A percentile compares a stretch with the other conserved stretches of the same genome.
Evolutionary conservation across 2,329 filamentous ascomycete genomes (phyloP).

Genomic region (Nothophaeocryptopus gaeumannii): DNA sequence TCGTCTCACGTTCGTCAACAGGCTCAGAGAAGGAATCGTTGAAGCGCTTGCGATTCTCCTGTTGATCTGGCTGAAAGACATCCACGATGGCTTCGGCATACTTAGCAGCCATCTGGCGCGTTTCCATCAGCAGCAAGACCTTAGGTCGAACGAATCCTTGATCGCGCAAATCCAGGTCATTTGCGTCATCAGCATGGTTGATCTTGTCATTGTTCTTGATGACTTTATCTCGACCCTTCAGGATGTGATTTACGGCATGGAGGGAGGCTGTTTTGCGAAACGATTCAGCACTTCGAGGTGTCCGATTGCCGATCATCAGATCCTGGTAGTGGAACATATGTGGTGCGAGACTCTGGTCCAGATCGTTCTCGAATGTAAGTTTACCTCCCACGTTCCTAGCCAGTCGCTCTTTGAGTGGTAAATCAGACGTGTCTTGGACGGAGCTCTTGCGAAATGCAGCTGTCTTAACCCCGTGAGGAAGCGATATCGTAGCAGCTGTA

Average conservation of each 20-base stretch:
- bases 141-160: conserved; percentile 96
- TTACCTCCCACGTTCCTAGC: conserved; percentile 53
- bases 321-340: conserved; percentile 81
- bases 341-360: conserved; percentile 65
- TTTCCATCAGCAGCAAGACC: conserved; percentile 84
- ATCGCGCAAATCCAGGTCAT: conserved; percentile 73
- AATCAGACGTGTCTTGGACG: background rate
- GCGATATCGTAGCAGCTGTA: conserved; percentile 17
- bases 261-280: conserved; percentile 72
- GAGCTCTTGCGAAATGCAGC: conserved; percentile 6
- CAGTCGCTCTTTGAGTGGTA: conserved; percentile 66
- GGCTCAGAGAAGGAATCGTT: conserved; percentile 74
- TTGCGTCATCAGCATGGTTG: conserved; percentile 52
- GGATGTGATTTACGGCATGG: conserved; percentile 86
- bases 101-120: conserved; percentile 77
- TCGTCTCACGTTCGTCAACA: conserved; percentile 62
- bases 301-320: conserved; percentile 71
- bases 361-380: conserved; percentile 54
- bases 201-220: conserved; percentile 88
- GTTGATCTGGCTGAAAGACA: conserved; percentile 78
- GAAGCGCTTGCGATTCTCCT: conserved; percentile 93
- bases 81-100: conserved; percentile 74
- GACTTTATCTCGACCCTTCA: conserved; percentile 88
- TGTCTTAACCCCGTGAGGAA: conserved; percentile 15
- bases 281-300: conserved; percentile 62